Conservation (phyloP, 148 eudicot genomes). For the Rhododendron mucronatum region DNA sequence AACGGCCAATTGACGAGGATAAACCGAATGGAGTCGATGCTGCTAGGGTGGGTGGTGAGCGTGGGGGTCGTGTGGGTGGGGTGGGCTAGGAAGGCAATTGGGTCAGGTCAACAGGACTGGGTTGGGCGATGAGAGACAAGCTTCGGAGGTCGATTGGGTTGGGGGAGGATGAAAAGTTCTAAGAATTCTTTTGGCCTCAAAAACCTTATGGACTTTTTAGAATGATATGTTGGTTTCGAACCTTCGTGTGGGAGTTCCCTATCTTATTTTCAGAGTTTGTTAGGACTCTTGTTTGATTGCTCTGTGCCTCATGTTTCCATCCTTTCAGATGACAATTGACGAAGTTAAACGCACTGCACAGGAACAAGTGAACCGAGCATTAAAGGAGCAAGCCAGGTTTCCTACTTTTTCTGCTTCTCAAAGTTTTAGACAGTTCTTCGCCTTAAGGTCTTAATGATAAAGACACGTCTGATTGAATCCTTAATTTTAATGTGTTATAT, state of each 20-base stretch:
- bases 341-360: conserved; percentile 92
- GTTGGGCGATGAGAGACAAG: too few species aligned
- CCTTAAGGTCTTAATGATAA: not conserved
- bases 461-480: not conserved
- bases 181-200: not conserved
- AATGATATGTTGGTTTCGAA: not conserved
- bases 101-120: too few species aligned
- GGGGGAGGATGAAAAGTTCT: not conserved
- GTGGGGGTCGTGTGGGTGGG: not conserved
- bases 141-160: too few species aligned
- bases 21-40: too few species aligned
- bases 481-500: not conserved
- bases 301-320: conserved; percentile 2
- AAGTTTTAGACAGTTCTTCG: not conserved
- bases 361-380: conserved; percentile 70
- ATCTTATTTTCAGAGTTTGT: not conserved
- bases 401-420: not conserved
- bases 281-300: not conserved
- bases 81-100: not conserved
- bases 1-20: not conserved
- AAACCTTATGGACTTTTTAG: not conserved
- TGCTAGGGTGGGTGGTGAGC: not conserved
- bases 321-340: conserved; percentile 76
- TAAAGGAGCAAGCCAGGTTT: conserved; percentile 83
- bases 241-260: not conserved